These are phyloP conservation scores for Begonia masoniana DNA, from an alignment of 306 rosid genomes.

Conservation along the genomic window DNA sequence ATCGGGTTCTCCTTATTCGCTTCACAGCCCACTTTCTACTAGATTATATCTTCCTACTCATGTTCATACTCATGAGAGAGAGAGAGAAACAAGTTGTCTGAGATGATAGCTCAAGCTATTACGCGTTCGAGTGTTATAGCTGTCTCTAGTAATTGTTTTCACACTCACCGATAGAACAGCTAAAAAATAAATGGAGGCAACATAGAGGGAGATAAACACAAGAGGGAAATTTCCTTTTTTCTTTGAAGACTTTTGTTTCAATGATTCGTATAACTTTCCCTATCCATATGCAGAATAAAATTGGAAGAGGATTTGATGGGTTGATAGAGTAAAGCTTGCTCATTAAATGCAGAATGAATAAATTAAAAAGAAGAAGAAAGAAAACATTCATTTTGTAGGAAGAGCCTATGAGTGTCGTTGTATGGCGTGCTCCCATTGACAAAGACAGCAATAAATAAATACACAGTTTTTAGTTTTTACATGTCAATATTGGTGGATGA, in stretches of 20 bases:
- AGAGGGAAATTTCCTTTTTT: slow-evolving; percentile 2
- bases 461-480: too few species aligned
- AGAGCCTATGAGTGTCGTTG: not conserved
- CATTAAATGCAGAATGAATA: not conserved
- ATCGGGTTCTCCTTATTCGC: too few species aligned
- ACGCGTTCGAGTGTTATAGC: not conserved
- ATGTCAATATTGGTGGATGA: too few species aligned
- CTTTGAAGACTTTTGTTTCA: not conserved
- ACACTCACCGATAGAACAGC: slow-evolving; percentile 9
- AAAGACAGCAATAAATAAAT: not conserved
- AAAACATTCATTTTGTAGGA: not conserved
- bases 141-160: slow-evolving; percentile 9
- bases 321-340: not conserved
- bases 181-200: slow-evolving; percentile 16
- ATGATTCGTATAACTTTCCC: not conserved
- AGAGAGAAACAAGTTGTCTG: slow-evolving; percentile 9
- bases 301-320: not conserved
- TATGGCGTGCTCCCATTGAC: too few species aligned
- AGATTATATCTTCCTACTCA: too few species aligned
- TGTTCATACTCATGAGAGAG: not conserved
- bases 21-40: too few species aligned
- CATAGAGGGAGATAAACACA: slow-evolving; percentile 4
- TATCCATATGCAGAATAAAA: not conserved
- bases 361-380: too few species aligned
- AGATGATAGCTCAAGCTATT: slow-evolving; percentile 2